A percentile compares a stretch with the other conserved stretches of the same genome.
Evolutionary conservation across 306 rosid genomes (phyloP).

Genomic region (Abrus pulchellus): DNA sequence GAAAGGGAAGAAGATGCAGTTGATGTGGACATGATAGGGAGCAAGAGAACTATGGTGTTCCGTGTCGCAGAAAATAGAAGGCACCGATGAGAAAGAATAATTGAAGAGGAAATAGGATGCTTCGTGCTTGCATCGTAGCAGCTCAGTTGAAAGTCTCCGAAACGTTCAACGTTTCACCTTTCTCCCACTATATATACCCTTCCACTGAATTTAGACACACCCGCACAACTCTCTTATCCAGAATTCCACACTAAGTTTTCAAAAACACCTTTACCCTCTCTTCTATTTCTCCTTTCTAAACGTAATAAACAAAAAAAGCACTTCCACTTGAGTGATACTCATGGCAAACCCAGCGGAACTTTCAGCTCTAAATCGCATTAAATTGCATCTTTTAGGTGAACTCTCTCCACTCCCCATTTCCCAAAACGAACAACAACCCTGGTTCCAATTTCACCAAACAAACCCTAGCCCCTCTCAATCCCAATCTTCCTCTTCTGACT

Average conservation of each 20-base stretch:
- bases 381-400: constrained; percentile 76
- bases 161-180: not conserved
- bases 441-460: not conserved
- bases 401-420: constrained; percentile 57
- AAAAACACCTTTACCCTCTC: too few species aligned
- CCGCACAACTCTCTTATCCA: not conserved
- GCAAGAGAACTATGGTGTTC: constrained; percentile 6
- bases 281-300: too few species aligned
- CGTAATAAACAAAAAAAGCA: not conserved
- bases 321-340: not conserved
- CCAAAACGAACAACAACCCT: constrained; percentile 4
- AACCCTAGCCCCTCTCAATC: constrained; percentile 37
- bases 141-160: not conserved
- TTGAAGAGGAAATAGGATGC: constrained; percentile 45
- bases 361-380: constrained; percentile 65
- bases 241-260: too few species aligned
- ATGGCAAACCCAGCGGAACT: constrained; percentile 62
- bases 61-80: constrained; percentile 31
- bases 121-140: constrained; percentile 49
- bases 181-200: constrained; percentile 41
- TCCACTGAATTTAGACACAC: constrained; percentile 40
- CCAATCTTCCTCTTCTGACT: constrained; percentile 49
- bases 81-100: not conserved
- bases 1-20: not conserved
- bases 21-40: not conserved